These are phyloP conservation scores for Phytopythium boreale DNA, from an alignment of 352 stramenopile species.

Conservation along the genomic window DNA sequence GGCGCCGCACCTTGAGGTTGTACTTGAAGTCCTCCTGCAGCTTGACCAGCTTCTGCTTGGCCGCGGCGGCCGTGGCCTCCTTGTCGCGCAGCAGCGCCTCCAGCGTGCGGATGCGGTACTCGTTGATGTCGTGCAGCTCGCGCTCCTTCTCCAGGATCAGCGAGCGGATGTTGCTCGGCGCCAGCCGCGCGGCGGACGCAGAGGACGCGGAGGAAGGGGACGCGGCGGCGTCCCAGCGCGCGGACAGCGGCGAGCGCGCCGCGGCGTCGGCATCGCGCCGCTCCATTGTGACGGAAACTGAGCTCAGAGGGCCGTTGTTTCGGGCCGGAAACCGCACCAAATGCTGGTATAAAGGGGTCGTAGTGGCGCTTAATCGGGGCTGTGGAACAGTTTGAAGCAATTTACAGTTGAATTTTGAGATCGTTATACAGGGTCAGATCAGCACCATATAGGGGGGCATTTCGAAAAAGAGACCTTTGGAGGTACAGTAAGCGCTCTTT, in stretches of 20 bases:
- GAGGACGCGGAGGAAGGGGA: background rate
- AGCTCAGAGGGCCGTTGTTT: background rate
- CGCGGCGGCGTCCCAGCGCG: background rate
- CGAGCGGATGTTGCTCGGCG: conserved; percentile 71
- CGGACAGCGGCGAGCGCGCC: background rate
- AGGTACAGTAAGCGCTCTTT: too few relatives aligned
- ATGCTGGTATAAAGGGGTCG: background rate
- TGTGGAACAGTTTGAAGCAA: too few relatives aligned
- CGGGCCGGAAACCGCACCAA: background rate
- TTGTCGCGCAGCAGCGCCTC: conserved; percentile 79
- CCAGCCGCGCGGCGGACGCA: conserved; percentile 21
- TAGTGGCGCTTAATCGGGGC: background rate
- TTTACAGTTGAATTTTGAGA: too few relatives aligned
- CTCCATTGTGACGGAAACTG: background rate
- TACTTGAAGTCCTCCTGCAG: conserved; percentile 93
- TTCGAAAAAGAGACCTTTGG: too few relatives aligned
- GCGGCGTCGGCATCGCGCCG: background rate
- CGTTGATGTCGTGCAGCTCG: conserved; percentile 92
- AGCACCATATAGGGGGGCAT: too few relatives aligned
- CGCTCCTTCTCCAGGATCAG: conserved; percentile 90
- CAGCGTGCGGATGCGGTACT: conserved; percentile 84
- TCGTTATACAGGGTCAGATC: too few relatives aligned
- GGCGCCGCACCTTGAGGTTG: conserved; percentile 73
- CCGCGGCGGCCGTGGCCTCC: conserved; percentile 33
- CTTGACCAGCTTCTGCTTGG: conserved; percentile 81